Evolutionary conservation across 2,329 filamentous ascomycete species (phyloP), one percentile per base, ranked within the genome.

Genomic region (Pleurostoma richardsiae): DNA sequence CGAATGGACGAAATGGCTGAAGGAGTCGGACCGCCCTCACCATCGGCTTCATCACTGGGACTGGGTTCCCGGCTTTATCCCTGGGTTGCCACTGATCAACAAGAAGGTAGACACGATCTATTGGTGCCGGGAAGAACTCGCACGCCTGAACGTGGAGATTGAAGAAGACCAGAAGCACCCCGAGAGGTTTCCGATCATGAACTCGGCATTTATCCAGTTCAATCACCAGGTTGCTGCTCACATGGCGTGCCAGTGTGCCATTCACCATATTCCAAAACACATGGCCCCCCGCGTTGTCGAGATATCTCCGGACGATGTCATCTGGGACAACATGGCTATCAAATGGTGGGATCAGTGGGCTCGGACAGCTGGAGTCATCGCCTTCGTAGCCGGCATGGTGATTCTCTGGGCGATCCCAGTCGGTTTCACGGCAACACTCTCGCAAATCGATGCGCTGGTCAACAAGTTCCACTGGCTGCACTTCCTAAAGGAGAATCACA

Each of bases 311-410:
- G 85, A 85, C 40, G 91, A 97, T 61, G 90, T 99, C 6, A 78
- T 95, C 39, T 99, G 94, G 94, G 89, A 95, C 54, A 99, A 99
- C 61, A 92, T 99, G 85, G 91, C 90, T 1, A 86, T 96, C 56
- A 83, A 79, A 46, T 97, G 94, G 92, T 97, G 91, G 90, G 85
- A 92, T 52, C 80, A 85, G 47, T 96, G 92, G 76, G 59, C 90
- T 30, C 81, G 90, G 29, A 83, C 83, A 3, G 77, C 72, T 33
- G 62, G 85, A 6, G 85, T 92, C 8, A 69, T 89, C 30, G 66
- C 71, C 6, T 56, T 86, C 28, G 84, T 95, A 6, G 64, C 76
- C 33, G 87, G 75, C 5, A 90, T 97, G 77, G 80, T 95, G 43
- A 73, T 96, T 53, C 77, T 94, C 26, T 99, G 91, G 89, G 88